Evolutionary conservation across 2,329 filamentous ascomycete genomes (phyloP), one percentile per base, ranked within the genome.

Genomic region (Moelleriella libera): DNA sequence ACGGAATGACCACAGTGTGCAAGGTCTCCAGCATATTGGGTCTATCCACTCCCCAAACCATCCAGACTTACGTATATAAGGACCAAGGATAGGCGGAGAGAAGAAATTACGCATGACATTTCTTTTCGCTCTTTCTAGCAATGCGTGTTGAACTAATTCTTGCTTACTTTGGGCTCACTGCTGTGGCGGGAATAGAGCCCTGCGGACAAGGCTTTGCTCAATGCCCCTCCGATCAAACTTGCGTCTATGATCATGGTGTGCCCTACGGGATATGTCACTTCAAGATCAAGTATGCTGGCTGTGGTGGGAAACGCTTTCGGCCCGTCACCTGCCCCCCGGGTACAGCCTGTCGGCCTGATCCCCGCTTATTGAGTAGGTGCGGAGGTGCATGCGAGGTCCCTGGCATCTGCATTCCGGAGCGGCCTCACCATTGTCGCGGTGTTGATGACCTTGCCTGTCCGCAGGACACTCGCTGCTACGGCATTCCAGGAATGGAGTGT

Each of bases 311-410:
- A 12, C 34, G 34, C 34, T 8, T 37, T 12, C 34, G 12, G 34
- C 34, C 34, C 34, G 34, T 37, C 34, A 37, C 34, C 12, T 37
- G 34, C 5, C 34, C 34, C 12, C 34, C 34, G 2, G 34, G 34
- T 8, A 37, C 34, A 12, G 34, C 8, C 8, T 37, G 34, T 37
- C 34, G 34, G 8, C 8, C 8, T 12, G 51, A 21, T 52, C 54
- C 30, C 32, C 47, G 37, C 57, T 59, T 6, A 47, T 65, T 11
- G 45, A 50, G 2, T 51, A 50, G 2, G 60, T 66, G 41, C 53
- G 48, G 21, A 30, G 48, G 2, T 8, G 34, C 34, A 3, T 37
- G 34, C 34, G 34, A 37, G 8, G 34, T 37, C 12, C 34, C 34
- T 8, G 4, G 34, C 34, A 37, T 37, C 12, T 37, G 34, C 12